Percentiles rank a stretch among this genome's conserved stretches.
Evolutionary conservation across 2,329 filamentous ascomycete genomes (phyloP).

Genomic region (Blumeriella jaapii): DNA sequence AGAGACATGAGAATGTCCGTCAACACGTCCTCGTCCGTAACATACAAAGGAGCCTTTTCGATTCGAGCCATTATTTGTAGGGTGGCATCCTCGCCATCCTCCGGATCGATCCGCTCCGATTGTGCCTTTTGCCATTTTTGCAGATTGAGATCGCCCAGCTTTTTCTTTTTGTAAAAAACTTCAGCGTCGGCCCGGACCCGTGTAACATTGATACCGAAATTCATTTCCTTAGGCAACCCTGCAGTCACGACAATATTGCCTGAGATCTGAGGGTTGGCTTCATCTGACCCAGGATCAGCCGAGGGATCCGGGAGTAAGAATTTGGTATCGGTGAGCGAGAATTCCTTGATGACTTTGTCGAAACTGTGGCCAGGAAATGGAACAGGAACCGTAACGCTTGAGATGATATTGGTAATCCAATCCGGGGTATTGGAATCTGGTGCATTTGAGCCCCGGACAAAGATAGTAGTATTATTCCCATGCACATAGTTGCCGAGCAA

Average conservation of each 20-base stretch:
- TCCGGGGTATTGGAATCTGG: conserved; percentile 57
- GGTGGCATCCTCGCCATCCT: conserved; percentile 44
- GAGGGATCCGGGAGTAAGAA: conserved; percentile 75
- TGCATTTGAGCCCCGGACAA: conserved; percentile 66
- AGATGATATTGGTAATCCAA: conserved; percentile 74
- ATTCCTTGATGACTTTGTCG: conserved; percentile 76
- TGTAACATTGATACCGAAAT: conserved; percentile 70
- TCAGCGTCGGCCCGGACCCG: conserved; percentile 66
- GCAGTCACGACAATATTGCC: conserved; percentile 73
- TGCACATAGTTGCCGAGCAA: conserved; percentile 73
- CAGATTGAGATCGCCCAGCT: conserved; percentile 73
- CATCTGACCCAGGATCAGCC: conserved; percentile 62
- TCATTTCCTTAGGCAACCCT: conserved; percentile 71
- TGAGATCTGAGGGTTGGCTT: conserved; percentile 66
- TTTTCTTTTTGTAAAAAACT: conserved; percentile 64
- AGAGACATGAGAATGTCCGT: conserved; percentile 70
- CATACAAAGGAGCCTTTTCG: conserved; percentile 66
- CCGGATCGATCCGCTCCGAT: conserved; percentile 55
- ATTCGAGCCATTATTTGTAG: conserved; percentile 69
- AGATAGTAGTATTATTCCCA: conserved; percentile 67
- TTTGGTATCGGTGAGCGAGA: conserved; percentile 73
- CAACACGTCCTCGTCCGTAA: conserved; percentile 72
- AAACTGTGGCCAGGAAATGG: conserved; percentile 74
- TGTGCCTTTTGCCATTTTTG: conserved; percentile 74
- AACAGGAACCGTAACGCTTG: conserved; percentile 71